Conservation (phyloP, 169 alveolate genomes). For the Cryptosporidium xiaoi region DNA sequence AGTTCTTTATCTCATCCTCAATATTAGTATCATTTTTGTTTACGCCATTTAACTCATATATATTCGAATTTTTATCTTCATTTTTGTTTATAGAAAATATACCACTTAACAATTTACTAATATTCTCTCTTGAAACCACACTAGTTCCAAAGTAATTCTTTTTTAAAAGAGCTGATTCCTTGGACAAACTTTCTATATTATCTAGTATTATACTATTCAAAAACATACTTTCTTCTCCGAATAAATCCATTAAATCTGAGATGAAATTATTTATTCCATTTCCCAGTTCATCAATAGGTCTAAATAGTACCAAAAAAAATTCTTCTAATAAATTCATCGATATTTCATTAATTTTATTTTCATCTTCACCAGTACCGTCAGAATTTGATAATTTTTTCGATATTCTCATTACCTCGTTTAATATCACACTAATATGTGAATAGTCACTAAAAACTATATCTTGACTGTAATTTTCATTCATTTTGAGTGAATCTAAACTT, state of each 20-base stretch:
- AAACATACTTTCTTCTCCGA: slow-evolving; percentile 27
- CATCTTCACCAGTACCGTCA: neutral
- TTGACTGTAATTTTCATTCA: too few relatives aligned
- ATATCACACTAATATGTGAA: too few relatives aligned
- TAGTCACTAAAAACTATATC: too few relatives aligned
- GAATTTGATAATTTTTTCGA: too few relatives aligned
- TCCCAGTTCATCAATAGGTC: neutral
- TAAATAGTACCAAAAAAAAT: neutral
- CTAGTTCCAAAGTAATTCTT: neutral
- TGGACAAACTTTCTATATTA: slow-evolving; percentile 5
- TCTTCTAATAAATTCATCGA: slow-evolving; percentile 12
- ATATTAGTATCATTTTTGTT: neutral
- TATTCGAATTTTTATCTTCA: neutral
- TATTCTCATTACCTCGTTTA: too few relatives aligned
- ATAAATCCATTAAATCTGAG: slow-evolving; percentile 37
- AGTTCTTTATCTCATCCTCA: too few relatives aligned
- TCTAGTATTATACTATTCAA: slow-evolving; percentile 15
- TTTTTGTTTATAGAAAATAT: neutral
- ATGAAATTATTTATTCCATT: slow-evolving; percentile 14
- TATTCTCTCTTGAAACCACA: neutral
- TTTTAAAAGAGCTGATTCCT: neutral
- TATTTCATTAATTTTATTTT: neutral
- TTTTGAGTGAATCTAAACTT: too few relatives aligned
- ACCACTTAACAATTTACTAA: neutral
- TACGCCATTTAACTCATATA: neutral